A percentile compares a stretch with the other conserved stretches of the same genome.
Evolutionary conservation across 1,139 yeast species (phyloP).

Genomic region (Scheffersomyces cryptocercus): DNA sequence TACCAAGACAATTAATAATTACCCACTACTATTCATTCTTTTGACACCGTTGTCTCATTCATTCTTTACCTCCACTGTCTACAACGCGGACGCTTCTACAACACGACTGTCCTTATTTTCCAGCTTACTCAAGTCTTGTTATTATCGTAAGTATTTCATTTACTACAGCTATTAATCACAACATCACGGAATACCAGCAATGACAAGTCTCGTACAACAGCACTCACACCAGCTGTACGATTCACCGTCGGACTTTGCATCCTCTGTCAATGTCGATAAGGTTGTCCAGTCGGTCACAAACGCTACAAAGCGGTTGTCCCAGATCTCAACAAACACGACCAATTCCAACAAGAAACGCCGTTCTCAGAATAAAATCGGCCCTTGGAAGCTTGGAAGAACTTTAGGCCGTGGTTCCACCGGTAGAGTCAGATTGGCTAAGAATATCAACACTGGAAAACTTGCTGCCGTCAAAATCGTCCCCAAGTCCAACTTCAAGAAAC

Average conservation of each 20-base stretch:
- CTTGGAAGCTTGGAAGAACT: slow-evolving; percentile 95
- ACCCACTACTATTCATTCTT: no score
- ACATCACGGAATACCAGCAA: slow-evolving; percentile 2
- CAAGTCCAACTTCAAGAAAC: slow-evolving; percentile 61
- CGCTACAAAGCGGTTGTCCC: slow-evolving; percentile 65
- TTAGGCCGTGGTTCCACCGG: slow-evolving; percentile 96
- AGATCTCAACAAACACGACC: slow-evolving; percentile 58
- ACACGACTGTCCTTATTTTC: no score
- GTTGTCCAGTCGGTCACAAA: slow-evolving; percentile 58
- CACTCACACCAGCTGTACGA: slow-evolving; percentile 19
- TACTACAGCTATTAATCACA: no score
- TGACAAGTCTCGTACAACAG: slow-evolving; percentile 28
- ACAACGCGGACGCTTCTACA: no score
- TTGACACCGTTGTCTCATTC: no score
- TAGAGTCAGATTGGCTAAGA: slow-evolving; percentile 87
- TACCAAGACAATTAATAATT: no score
- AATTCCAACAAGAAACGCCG: slow-evolving; percentile 51
- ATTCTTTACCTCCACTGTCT: no score
- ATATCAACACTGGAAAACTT: slow-evolving; percentile 76
- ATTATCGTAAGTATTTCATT: no score
- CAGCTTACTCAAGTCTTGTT: no score
- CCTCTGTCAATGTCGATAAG: slow-evolving; percentile 42
- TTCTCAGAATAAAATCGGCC: slow-evolving; percentile 80
- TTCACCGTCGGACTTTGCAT: slow-evolving; percentile 18
- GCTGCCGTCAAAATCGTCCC: slow-evolving; percentile 98